Conservation (phyloP, 768 basidiomycete genomes). For the Macrolepiota dolichaula region DNA sequence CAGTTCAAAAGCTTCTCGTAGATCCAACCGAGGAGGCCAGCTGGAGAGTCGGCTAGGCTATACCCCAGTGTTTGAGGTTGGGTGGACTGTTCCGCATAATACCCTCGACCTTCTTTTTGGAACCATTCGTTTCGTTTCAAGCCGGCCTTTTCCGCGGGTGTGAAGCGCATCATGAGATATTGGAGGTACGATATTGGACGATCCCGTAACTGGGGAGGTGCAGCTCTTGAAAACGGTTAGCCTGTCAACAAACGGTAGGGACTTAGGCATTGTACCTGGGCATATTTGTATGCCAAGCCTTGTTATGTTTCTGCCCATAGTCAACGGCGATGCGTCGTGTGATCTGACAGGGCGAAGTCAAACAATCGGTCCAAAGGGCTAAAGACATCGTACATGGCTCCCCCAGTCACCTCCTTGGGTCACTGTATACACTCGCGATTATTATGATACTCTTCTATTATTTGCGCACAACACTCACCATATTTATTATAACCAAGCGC, state of each 20-base stretch:
- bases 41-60: conserved; percentile 52
- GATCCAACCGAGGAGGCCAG: conserved; percentile 50
- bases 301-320: conserved; percentile 36
- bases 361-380: neutral
- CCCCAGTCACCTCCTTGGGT: conserved; percentile 27
- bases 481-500: conserved; percentile 45
- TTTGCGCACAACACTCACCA: conserved; percentile 22
- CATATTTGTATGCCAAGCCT: conserved; percentile 52
- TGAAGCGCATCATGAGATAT: conserved; percentile 25
- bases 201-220: conserved; percentile 20
- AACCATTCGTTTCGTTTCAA: conserved; percentile 27
- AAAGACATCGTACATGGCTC: neutral
- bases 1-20: conserved; percentile 45
- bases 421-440: conserved; percentile 19
- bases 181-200: conserved; percentile 23
- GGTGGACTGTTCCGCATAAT: conserved; percentile 37
- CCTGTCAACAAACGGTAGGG: neutral
- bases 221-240: conserved; percentile 11
- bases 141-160: conserved; percentile 30
- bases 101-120: conserved; percentile 29
- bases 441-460: neutral
- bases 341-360: conserved; percentile 15
- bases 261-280: conserved; percentile 29
- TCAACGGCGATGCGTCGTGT: conserved; percentile 23
- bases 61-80: conserved; percentile 56